Evolutionary conservation across 176 grass and related monocot genomes (phyloP).

Genomic region (Oryza australiensis): DNA sequence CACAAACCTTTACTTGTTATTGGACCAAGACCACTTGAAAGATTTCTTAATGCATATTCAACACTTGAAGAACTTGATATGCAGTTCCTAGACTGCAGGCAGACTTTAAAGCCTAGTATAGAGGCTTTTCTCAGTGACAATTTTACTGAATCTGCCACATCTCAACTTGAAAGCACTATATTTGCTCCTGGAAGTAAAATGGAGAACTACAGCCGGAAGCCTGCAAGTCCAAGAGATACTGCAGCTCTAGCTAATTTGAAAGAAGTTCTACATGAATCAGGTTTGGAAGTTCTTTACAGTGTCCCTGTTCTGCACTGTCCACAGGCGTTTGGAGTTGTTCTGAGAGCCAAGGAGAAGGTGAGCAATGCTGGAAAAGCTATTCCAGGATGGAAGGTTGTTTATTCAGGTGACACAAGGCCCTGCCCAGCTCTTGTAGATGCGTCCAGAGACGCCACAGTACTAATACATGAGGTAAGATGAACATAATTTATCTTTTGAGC

Average conservation of each 20-base stretch:
- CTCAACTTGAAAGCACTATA: conserved; percentile 48
- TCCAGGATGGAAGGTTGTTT: conserved; percentile 93
- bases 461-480: conserved; percentile 85
- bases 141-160: conserved; percentile 21
- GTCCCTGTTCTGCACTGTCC: conserved; percentile 88
- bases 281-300: conserved; percentile 77
- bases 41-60: conserved; percentile 95
- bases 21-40: conserved; percentile 85
- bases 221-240: conserved; percentile 58
- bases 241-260: conserved; percentile 58
- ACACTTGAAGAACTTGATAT: conserved; percentile 91
- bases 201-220: conserved; percentile 79
- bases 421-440: conserved; percentile 83
- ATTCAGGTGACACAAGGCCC: conserved; percentile 88
- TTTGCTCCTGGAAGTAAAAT: conserved; percentile 83
- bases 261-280: conserved; percentile 57
- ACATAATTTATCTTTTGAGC: not conserved
- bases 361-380: conserved; percentile 51
- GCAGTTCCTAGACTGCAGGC: conserved; percentile 94
- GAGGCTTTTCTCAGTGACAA: conserved; percentile 40
- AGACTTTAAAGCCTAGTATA: conserved; percentile 62
- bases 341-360: conserved; percentile 51
- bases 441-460: conserved; percentile 78
- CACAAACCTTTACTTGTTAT: conserved; percentile 85
- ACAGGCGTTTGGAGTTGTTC: conserved; percentile 87